A percentile compares a stretch with the other conserved stretches of the same genome.
phyloP scores from a whole-genome alignment of 1,284 basidiomycete species.

The Ganoderma sp. region DNA sequence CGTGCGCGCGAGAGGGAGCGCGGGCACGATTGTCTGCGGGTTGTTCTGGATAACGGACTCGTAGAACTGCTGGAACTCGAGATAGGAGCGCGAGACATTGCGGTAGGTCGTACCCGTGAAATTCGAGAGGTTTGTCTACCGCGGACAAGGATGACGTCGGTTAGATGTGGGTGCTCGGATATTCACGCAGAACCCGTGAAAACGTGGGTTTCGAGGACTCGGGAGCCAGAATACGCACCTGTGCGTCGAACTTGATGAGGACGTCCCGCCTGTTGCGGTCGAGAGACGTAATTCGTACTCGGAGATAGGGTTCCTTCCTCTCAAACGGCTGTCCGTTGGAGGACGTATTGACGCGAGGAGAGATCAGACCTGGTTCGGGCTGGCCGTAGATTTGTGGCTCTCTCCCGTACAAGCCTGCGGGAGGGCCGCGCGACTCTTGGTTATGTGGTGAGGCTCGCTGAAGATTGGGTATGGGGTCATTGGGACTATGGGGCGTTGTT shows the following conservation, averaged over 20 bases:
- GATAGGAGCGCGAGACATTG: slow-evolving; percentile 89
- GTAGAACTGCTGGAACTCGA: slow-evolving; percentile 91
- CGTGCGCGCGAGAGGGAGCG: slow-evolving; percentile 88
- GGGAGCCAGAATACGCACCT: slow-evolving; percentile 57
- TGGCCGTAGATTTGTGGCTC: slow-evolving; percentile 85
- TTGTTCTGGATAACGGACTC: slow-evolving; percentile 84
- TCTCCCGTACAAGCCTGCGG: slow-evolving; percentile 67
- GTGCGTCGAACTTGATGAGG: slow-evolving; percentile 89
- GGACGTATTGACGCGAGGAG: slow-evolving; percentile 65
- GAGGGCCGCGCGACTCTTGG: slow-evolving; percentile 29
- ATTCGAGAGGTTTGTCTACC: slow-evolving; percentile 91
- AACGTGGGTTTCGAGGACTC: neutral
- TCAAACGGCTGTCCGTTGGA: slow-evolving; percentile 75
- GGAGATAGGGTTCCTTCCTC: slow-evolving; percentile 79
- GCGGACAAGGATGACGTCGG: neutral
- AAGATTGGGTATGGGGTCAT: slow-evolving; percentile 48
- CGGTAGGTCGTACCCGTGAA: slow-evolving; percentile 89
- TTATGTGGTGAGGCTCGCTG: slow-evolving; percentile 40
- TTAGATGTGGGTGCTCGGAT: neutral
- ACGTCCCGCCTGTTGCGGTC: slow-evolving; percentile 94
- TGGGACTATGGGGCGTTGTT: slow-evolving; percentile 48
- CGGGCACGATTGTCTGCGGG: slow-evolving; percentile 91
- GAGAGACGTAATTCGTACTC: slow-evolving; percentile 85
- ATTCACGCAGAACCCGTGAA: no score
- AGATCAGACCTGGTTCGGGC: slow-evolving; percentile 79